Conservation (phyloP, 2,329 filamentous ascomycete genomes). For the Pyrenophora tritici-repentis region DNA sequence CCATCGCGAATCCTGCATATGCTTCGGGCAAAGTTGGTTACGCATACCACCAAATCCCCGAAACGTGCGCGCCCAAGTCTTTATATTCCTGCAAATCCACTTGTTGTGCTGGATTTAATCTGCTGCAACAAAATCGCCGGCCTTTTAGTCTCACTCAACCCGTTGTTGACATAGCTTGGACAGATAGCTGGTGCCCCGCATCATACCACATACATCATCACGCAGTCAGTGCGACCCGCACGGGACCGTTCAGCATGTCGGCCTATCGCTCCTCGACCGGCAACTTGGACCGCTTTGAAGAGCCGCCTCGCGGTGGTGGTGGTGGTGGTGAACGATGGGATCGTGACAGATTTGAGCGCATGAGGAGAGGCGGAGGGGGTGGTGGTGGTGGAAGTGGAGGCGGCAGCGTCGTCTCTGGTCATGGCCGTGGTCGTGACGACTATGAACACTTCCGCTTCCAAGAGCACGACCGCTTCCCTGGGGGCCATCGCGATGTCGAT, state of each 20-base stretch:
- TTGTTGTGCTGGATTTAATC: slow-evolving; percentile 6
- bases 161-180: slow-evolving; percentile 4
- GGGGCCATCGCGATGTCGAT: slow-evolving; percentile 49
- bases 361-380: slow-evolving; percentile 30
- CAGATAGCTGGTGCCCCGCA: slow-evolving; percentile 26
- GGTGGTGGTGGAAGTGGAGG: slow-evolving; percentile 13
- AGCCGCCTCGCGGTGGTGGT: slow-evolving; percentile 33
- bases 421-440: slow-evolving; percentile 36
- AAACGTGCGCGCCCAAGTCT: slow-evolving; percentile 9
- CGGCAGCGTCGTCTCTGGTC: slow-evolving; percentile 9
- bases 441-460: slow-evolving; percentile 49
- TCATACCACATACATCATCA: slow-evolving; percentile 19
- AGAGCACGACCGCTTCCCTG: slow-evolving; percentile 52
- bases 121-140: slow-evolving; percentile 1
- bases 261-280: slow-evolving; percentile 49
- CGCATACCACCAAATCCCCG: slow-evolving; percentile 20
- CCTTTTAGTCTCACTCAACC: background rate
- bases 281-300: slow-evolving; percentile 50
- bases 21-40: slow-evolving; percentile 25
- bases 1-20: slow-evolving; percentile 17
- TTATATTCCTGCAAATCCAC: slow-evolving; percentile 21
- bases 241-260: slow-evolving; percentile 28
- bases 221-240: slow-evolving; percentile 3
- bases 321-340: slow-evolving; percentile 54
- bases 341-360: slow-evolving; percentile 56